Evolutionary conservation across 2,329 filamentous ascomycete species (phyloP), one percentile per base, ranked within the genome.

Genomic region (Escovopsis sp.): DNA sequence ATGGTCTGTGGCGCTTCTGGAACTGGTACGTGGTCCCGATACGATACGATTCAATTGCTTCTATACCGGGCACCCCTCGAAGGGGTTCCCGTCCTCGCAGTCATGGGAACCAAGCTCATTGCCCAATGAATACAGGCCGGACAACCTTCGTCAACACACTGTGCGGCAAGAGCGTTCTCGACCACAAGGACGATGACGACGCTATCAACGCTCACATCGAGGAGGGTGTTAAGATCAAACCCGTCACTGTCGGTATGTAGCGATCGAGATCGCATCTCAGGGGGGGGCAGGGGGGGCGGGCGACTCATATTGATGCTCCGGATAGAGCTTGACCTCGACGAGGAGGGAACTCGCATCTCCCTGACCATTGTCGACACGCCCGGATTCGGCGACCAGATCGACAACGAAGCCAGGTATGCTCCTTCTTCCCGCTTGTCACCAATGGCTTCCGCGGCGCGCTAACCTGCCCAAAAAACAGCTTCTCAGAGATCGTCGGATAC

Each of bases 91-190:
- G 11, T 9, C 11, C 8, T 32, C 28, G 28, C 28, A 32, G 18
- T 9, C 23, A 40, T 12, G 12, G 34, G 32, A 28, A 36, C 23
- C 7, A 47, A 50, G 46, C 55, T 58, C 15, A 58, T 46, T 40
- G 2, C 23, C 6, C 6, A 32, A 15, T 36, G 35, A 15, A 15
- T 15, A 8, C 19, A 94, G 87, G 91, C 60, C 85, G 91, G 63
- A 98, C 91, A 51, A 98, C 91, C 58, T 98, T 98, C 59, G 91
- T 98, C 67, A 98, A 98, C 75, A 98, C 91, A 41, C 86, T 98
- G 53, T 98, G 91, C 71, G 86, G 87, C 63, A 88, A 94, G 75
- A 76, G 80, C 58, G 91, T 98, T 42, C 79, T 98, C 51, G 70
- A 78, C 54, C 82, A 88, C 68, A 94, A 94, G 73, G 89, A 96